Conservation (phyloP, 2,329 filamentous ascomycete genomes). For the Penicillium sp. region DNA sequence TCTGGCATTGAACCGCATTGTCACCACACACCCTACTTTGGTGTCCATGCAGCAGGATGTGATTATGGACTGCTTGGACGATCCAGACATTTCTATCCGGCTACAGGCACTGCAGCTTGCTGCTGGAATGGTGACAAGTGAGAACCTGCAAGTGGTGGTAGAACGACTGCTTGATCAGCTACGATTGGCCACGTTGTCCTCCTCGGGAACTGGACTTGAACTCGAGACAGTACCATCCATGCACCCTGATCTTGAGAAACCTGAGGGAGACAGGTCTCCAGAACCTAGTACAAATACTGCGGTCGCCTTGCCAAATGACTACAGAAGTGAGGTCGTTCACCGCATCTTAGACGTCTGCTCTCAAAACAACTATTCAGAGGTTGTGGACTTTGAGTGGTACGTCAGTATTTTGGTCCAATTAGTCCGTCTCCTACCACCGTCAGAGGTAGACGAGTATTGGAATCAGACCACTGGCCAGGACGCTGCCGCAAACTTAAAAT, state of each 20-base stretch:
- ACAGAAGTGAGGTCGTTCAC: conserved; percentile 79
- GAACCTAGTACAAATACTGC: conserved; percentile 53
- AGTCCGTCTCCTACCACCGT: conserved; percentile 64
- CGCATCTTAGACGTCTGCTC: conserved; percentile 89
- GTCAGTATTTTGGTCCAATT: conserved; percentile 87
- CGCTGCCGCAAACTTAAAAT: conserved; percentile 18
- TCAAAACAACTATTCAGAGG: conserved; percentile 81
- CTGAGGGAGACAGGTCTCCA: conserved; percentile 3
- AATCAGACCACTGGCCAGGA: conserved; percentile 25
- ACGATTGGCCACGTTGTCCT: conserved; percentile 68
- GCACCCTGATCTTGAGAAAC: conserved; percentile 13
- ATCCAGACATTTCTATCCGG: conserved; percentile 92
- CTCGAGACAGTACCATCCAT: conserved; percentile 45
- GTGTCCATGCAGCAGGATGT: conserved; percentile 95
- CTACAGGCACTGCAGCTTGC: conserved; percentile 90
- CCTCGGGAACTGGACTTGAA: conserved; percentile 41
- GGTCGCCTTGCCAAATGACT: conserved; percentile 76
- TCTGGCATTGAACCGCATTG: conserved; percentile 94
- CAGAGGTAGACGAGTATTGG: conserved; percentile 33
- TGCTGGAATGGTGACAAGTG: conserved; percentile 88
- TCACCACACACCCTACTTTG: conserved; percentile 82
- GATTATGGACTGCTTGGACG: conserved; percentile 94
- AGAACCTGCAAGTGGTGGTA: conserved; percentile 83
- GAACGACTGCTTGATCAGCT: conserved; percentile 87
- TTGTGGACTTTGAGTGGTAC: conserved; percentile 97